Evolutionary conservation across 2,329 filamentous ascomycete genomes (phyloP).

Genomic region (Monascus ruber): DNA sequence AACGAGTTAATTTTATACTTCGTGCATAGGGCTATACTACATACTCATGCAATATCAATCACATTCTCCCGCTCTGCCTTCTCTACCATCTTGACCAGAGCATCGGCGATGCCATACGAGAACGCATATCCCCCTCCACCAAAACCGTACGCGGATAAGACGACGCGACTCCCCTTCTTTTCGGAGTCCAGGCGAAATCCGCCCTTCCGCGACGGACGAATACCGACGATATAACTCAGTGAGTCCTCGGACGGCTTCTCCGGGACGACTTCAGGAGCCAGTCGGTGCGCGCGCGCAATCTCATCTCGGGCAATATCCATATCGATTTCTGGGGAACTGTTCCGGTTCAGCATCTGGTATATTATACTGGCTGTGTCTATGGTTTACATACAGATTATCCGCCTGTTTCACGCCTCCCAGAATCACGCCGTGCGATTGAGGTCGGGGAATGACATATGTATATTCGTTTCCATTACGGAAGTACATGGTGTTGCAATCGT

Average conservation of each 20-base stretch:
- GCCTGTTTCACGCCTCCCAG: slow-evolving; percentile 26
- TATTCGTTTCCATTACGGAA: slow-evolving; percentile 28
- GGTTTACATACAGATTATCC: slow-evolving; percentile 17
- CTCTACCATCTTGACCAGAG: slow-evolving; percentile 24
- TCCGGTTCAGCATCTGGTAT: background rate
- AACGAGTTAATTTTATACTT: too few relatives aligned
- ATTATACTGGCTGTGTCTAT: slow-evolving; percentile 1
- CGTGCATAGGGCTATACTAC: too few relatives aligned
- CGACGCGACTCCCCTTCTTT: slow-evolving; percentile 10
- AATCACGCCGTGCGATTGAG: slow-evolving; percentile 20
- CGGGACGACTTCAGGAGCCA: slow-evolving; percentile 26
- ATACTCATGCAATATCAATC: slow-evolving; percentile 5
- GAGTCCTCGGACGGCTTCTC: slow-evolving; percentile 15
- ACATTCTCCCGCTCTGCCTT: slow-evolving; percentile 19
- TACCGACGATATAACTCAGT: slow-evolving; percentile 25
- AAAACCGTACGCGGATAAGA: slow-evolving; percentile 28
- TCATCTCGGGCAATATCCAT: slow-evolving; percentile 27
- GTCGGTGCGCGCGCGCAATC: slow-evolving; percentile 25
- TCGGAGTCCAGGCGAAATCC: slow-evolving; percentile 26
- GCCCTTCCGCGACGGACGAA: slow-evolving; percentile 22
- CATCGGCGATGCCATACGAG: slow-evolving; percentile 25
- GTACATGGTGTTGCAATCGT: slow-evolving; percentile 19
- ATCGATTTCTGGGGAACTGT: slow-evolving; percentile 24
- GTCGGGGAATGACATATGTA: slow-evolving; percentile 28
- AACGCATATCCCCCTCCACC: slow-evolving; percentile 29